These are phyloP conservation scores for Sclerotinia minor DNA, from an alignment of 2,329 filamentous ascomycete species.

Conservation along the genomic window DNA sequence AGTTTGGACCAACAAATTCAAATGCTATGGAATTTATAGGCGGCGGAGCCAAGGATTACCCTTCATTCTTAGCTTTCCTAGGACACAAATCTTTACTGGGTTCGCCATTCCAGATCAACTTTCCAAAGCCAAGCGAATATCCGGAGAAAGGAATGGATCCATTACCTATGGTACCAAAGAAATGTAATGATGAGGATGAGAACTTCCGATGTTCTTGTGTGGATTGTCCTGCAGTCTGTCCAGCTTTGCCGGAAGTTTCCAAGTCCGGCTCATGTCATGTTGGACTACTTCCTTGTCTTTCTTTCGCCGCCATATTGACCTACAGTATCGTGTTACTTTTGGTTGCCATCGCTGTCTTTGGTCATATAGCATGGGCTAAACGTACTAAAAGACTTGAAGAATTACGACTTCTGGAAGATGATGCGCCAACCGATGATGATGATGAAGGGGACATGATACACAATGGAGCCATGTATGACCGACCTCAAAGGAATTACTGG, in stretches of 20 bases:
- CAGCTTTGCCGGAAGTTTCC: constrained; percentile 74
- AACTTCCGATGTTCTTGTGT: constrained; percentile 89
- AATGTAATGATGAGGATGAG: constrained; percentile 86
- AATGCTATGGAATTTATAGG: constrained; percentile 96
- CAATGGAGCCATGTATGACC: constrained; percentile 73
- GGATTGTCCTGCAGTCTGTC: constrained; percentile 85
- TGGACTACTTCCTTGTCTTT: constrained; percentile 85
- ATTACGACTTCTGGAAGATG: constrained; percentile 82
- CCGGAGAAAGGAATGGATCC: constrained; percentile 69
- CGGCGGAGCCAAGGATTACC: constrained; percentile 88
- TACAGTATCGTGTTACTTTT: constrained; percentile 75
- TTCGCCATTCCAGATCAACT: constrained; percentile 98
- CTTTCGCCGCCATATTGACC: constrained; percentile 84
- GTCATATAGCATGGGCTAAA: constrained; percentile 73
- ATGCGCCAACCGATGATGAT: constrained; percentile 85
- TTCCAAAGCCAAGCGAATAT: constrained; percentile 61
- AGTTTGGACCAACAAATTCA: constrained; percentile 91
- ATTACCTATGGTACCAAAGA: constrained; percentile 70
- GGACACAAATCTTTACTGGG: constrained; percentile 81
- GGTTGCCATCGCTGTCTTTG: constrained; percentile 65
- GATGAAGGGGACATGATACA: constrained; percentile 85
- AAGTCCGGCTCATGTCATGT: constrained; percentile 74
- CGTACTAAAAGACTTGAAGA: constrained; percentile 76
- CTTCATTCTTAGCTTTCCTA: constrained; percentile 83
- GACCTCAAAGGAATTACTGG: constrained; percentile 75